Percentiles rank a stretch among this genome's conserved stretches.
These are phyloP conservation scores for Cyberlindnera nakhonratchasimensis DNA, from an alignment of 805 yeast species.

Conservation along the genomic window DNA sequence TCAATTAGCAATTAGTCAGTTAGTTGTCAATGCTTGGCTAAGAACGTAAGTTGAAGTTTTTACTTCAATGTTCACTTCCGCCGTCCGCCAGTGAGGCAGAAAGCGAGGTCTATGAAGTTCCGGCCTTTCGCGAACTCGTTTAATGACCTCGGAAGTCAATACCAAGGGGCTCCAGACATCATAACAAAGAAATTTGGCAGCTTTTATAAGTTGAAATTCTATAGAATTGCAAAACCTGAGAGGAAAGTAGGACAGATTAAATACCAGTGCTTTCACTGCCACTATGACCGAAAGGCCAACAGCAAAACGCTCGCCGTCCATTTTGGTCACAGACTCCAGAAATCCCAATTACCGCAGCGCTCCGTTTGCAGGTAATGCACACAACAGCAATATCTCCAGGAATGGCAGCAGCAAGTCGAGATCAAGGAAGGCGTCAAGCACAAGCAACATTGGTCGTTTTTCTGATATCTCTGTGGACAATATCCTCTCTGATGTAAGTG, in stretches of 20 bases:
- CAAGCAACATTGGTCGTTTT: conserved; percentile 38
- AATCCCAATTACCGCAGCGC: conserved; percentile 55
- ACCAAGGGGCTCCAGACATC: background rate
- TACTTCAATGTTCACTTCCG: background rate
- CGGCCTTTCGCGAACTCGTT: conserved; percentile 1
- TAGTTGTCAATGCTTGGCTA: too few relatives aligned
- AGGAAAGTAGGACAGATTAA: too few relatives aligned
- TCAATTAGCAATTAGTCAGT: background rate
- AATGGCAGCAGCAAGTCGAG: conserved; percentile 17
- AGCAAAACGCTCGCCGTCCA: conserved; percentile 88
- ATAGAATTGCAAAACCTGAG: too few relatives aligned
- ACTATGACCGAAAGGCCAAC: conserved; percentile 41
- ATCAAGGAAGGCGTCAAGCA: conserved; percentile 19
- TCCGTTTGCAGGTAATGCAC: conserved; percentile 70
- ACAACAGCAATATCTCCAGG: conserved; percentile 13
- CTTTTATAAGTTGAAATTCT: too few relatives aligned
- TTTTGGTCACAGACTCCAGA: conserved; percentile 87
- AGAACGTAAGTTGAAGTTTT: background rate
- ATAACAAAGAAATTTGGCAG: too few relatives aligned
- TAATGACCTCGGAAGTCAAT: background rate
- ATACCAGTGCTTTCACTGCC: too few relatives aligned
- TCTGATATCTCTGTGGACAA: conserved; percentile 80
- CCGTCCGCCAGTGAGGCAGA: too few relatives aligned
- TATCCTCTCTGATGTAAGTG: conserved; percentile 73
- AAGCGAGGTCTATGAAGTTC: too few relatives aligned